Evolutionary conservation across 805 yeast genomes (phyloP).

Genomic region (Sugiyamaella americana): DNA sequence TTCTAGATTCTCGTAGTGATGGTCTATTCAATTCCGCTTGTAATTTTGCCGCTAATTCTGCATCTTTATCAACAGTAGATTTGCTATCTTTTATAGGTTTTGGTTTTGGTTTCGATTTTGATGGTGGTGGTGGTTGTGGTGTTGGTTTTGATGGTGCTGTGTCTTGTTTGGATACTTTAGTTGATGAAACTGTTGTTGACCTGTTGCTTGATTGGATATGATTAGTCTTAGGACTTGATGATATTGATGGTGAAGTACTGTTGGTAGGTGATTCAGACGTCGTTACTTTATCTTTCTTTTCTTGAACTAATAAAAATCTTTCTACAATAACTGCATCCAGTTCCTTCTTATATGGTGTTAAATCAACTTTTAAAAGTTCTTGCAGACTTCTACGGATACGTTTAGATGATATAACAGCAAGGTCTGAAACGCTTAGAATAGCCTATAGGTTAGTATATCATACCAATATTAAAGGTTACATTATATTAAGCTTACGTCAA

Average conservation of each 20-base stretch:
- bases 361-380: constrained; percentile 54
- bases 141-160: constrained; percentile 13
- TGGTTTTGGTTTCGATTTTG: constrained; percentile 20
- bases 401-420: constrained; percentile 64
- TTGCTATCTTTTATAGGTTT: too few species aligned
- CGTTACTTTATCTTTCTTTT: constrained; percentile 18
- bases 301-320: constrained; percentile 46
- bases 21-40: constrained; percentile 30
- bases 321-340: constrained; percentile 56
- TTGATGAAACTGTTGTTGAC: not conserved
- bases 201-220: not conserved
- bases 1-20: constrained; percentile 12
- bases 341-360: constrained; percentile 44
- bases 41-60: constrained; percentile 40
- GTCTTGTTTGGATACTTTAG: not conserved
- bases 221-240: not conserved
- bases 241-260: not conserved
- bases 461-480: not conserved
- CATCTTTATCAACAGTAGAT: constrained; percentile 35
- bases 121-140: constrained; percentile 22
- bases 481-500: constrained; percentile 44
- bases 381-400: constrained; percentile 67
- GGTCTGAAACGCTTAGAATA: constrained; percentile 62
- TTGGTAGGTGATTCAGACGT: not conserved
- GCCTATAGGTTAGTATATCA: too few species aligned